Percentiles rank a stretch among this genome's conserved stretches.
Evolutionary conservation across 75 land plant species (phyloP).

Genomic region (Cupressus sempervirens): DNA sequence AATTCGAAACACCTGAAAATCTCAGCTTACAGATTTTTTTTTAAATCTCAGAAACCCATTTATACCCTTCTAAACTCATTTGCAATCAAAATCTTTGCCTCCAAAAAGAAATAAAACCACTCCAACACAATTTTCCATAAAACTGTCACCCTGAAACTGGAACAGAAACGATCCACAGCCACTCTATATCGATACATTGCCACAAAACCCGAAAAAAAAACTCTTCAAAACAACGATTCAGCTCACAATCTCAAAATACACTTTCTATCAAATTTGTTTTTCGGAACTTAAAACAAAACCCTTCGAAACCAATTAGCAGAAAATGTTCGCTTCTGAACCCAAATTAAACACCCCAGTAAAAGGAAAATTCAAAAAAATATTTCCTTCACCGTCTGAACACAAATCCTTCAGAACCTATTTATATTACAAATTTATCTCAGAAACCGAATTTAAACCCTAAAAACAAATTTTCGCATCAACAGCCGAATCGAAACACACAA

Average conservation of each 20-base stretch:
- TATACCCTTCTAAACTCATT: background rate
- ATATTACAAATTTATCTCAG: background rate
- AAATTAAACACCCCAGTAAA: background rate
- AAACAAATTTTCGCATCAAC: background rate
- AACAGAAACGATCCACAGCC: background rate
- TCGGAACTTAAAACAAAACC: background rate
- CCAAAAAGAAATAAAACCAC: background rate
- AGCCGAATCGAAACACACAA: background rate
- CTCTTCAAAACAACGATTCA: background rate
- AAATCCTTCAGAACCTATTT: background rate
- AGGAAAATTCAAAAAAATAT: background rate
- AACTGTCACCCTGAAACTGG: background rate
- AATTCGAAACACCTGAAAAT: background rate
- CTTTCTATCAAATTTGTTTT: background rate
- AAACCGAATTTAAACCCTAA: background rate
- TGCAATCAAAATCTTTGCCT: background rate
- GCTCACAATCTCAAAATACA: background rate
- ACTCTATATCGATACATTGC: background rate
- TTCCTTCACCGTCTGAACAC: background rate
- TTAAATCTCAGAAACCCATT: background rate
- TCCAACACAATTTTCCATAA: background rate
- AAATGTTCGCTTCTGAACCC: background rate
- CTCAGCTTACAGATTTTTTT: background rate
- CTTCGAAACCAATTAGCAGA: background rate
- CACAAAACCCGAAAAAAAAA: background rate